Conservation (phyloP, 768 basidiomycete genomes). For the Russula sp. region DNA sequence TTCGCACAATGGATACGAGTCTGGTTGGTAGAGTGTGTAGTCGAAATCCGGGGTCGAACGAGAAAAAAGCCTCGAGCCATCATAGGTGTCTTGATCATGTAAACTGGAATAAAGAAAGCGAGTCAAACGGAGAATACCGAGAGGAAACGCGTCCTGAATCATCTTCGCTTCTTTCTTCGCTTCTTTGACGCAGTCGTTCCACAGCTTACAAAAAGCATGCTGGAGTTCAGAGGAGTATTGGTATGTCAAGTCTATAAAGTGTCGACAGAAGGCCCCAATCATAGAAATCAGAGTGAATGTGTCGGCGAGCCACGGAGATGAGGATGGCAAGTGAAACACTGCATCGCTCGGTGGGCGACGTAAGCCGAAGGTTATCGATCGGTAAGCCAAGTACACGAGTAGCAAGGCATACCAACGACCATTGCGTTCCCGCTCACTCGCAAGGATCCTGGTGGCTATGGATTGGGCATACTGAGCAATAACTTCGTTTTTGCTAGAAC, state of each 20-base stretch:
- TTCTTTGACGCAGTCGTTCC: not conserved
- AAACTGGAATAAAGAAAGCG: too few relatives aligned
- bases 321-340: not conserved
- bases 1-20: not conserved
- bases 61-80: not conserved
- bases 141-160: too few relatives aligned
- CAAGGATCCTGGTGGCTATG: not conserved
- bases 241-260: not conserved
- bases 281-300: not conserved
- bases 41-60: not conserved
- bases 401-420: not conserved
- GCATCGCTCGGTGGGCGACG: not conserved
- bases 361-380: not conserved
- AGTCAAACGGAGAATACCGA: too few relatives aligned
- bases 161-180: too few relatives aligned
- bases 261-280: not conserved
- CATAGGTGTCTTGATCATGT: too few relatives aligned
- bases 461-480: not conserved
- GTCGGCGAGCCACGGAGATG: not conserved
- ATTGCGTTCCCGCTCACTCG: not conserved
- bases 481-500: not conserved
- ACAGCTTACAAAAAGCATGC: not conserved
- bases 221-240: not conserved
- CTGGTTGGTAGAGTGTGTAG: not conserved
- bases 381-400: not conserved